Conservation (phyloP, 495 filamentous ascomycete genomes). For the Articulospora tetracladia region DNA sequence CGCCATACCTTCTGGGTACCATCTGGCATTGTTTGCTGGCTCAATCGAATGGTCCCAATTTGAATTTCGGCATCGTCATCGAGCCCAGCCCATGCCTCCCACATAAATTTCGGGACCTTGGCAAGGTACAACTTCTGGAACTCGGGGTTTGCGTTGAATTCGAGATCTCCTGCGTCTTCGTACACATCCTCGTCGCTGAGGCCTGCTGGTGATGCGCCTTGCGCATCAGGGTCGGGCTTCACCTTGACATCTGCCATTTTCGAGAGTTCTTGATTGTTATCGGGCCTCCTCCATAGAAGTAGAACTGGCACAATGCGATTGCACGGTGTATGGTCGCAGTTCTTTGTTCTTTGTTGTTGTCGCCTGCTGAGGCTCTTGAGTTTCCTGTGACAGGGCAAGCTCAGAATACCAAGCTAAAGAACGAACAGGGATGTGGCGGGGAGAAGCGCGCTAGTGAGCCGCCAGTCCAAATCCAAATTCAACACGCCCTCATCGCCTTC, state of each 20-base stretch:
- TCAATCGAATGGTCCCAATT: conserved; percentile 72
- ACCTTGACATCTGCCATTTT: conserved; percentile 46
- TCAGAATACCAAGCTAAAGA: neutral
- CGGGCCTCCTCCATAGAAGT: conserved; percentile 13
- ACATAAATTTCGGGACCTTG: conserved; percentile 72
- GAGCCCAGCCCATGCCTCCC: conserved; percentile 58
- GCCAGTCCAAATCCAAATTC: neutral
- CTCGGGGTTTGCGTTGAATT: conserved; percentile 52
- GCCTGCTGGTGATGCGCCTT: conserved; percentile 48
- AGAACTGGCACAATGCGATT: neutral
- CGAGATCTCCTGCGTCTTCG: conserved; percentile 85
- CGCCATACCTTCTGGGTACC: conserved; percentile 46
- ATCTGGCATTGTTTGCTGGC: conserved; percentile 42
- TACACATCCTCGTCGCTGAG: conserved; percentile 73
- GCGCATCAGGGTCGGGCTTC: conserved; percentile 65
- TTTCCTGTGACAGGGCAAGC: neutral
- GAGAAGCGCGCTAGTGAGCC: neutral
- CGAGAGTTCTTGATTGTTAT: conserved; percentile 4
- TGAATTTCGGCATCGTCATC: conserved; percentile 54
- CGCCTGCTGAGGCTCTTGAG: neutral
- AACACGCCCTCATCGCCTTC: neutral
- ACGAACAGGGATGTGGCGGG: neutral
- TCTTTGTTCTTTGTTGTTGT: conserved; percentile 8
- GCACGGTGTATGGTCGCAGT: neutral
- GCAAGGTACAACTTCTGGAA: conserved; percentile 61